Base-by-base conservation (phyloP, 345 rosid genomes). In the Citrus australasica region DNA sequence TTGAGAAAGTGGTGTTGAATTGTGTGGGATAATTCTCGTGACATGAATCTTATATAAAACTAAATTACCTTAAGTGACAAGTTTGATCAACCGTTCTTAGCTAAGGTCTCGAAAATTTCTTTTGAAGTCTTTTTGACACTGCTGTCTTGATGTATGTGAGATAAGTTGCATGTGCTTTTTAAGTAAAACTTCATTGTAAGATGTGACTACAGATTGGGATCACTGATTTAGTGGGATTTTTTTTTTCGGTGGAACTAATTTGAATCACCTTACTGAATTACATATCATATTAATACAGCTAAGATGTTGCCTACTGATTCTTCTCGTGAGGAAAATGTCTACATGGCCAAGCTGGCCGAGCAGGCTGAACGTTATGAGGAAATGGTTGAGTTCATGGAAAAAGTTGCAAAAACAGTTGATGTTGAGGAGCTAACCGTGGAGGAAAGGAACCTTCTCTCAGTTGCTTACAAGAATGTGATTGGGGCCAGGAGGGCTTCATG, bases 401-500 rank as follows among this genome's bases (percentile, higher is more conserved):
- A 93, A 77, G 99, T 95, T 76, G 97, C 89, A 24, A 95, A 93
- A 88, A 87, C 95, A 0, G 95, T 86, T 5, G 95, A 92, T 42
- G 87, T 83, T 6, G 99, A 91, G 91, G 99, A 93, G 88, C 86
- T 95, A 35, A 90, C 98, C 0, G 93, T 95, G 30, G 98, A 95
- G 88, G 98, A 95, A 83, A 91, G 98, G 82, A 95, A 95, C 79
- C 93, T 95, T 66, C 93, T 95, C 62, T 95, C 98, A 67, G 98
- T 95, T 58, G 99, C 99, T 56, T 96, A 94, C 91, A 96, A 96
- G 88, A 96, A 92, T 81, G 98, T 96, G 60, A 94, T 94, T 76
- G 99, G 99, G n/a, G 97, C 97, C 7, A 90, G 99, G 86, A 91
- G 99, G 84, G 98, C 98, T 81, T 94, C 98, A 3, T 96, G 99